Base-by-base conservation (phyloP, 176 grass and related monocot species). In the Lolium perenne region DNA sequence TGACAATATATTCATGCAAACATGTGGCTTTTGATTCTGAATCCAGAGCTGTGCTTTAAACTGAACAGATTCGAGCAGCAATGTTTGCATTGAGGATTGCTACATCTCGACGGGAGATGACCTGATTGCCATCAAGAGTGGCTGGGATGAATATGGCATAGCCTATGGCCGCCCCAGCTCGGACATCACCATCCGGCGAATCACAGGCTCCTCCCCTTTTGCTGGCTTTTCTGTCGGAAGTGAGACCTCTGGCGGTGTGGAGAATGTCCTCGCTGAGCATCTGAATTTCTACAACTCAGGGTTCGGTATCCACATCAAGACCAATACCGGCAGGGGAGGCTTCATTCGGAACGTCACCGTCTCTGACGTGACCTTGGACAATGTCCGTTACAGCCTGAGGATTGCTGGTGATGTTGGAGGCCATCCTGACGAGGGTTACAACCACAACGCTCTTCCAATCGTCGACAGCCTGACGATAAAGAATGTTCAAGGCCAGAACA, bases 101-200 rank as follows among this genome's bases (percentile, higher is more conserved):
- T 94, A 89, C 79, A 98, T 98, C 50, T 92, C 94, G 2, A 95
- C 94, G 1, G 97, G 94, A n/a, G 97, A 98, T 43, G 97, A 98
- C 78, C 68, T 92, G 71, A 60, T 98, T 5, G 84, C 92, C 49
- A 85, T 98, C 67, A 98, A 98, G 88, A 95, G 93, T 49, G 97
- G 97, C 45, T 98, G 97, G 97, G 97, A 98, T 43, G 93, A 98
- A 77, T 98, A 98, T 45, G 97, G 94, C 17, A 90, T 98, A 17
- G 69, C 94, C 32, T 98, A 91, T 14, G 90, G 84, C 7, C 92
- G 88, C 18, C 88, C 88, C 15, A 91, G 91, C 90, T 95, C 97
- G 0, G 86, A 25, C 70, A 95, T 98, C 76, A 95, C 92, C 14
- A 35, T 98, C n/a, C 90, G 90, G 3, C 81, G 93, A 60, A 50